Evolutionary conservation across 2,329 filamentous ascomycete species (phyloP).

Genomic region (Leptographium wingfieldii): DNA sequence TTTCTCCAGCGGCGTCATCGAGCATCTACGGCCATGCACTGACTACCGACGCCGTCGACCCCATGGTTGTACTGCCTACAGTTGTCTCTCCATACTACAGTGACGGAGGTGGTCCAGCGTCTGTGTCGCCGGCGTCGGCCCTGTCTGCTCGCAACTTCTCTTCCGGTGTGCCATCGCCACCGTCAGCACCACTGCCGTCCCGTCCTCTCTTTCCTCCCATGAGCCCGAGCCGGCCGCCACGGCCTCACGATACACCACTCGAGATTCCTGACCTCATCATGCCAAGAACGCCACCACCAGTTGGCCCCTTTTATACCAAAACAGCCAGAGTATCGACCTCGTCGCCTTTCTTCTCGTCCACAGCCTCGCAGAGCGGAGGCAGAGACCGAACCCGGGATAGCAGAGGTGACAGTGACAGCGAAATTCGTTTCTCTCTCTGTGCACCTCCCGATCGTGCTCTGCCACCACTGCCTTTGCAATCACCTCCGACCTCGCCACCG

Average conservation of each 20-base stretch:
- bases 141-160: neutral
- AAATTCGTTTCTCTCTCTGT: neutral
- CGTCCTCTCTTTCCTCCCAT: slow-evolving; percentile 10
- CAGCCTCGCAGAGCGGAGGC: neutral
- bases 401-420: neutral
- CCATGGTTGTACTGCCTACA: slow-evolving; percentile 1
- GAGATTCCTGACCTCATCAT: slow-evolving; percentile 23
- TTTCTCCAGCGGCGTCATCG: neutral
- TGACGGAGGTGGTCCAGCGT: neutral
- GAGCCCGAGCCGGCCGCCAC: slow-evolving; percentile 22
- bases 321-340: neutral
- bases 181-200: neutral
- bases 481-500: neutral
- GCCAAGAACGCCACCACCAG: slow-evolving; percentile 13
- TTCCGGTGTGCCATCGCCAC: neutral
- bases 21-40: slow-evolving; percentile 7
- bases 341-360: neutral
- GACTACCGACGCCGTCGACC: slow-evolving; percentile 6
- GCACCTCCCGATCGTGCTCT: neutral
- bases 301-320: neutral
- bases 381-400: neutral
- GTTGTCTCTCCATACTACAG: neutral
- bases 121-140: neutral
- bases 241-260: slow-evolving; percentile 23
- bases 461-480: neutral